Base-by-base conservation (phyloP, 305 asterid genomes). In the Plantago rigida region DNA sequence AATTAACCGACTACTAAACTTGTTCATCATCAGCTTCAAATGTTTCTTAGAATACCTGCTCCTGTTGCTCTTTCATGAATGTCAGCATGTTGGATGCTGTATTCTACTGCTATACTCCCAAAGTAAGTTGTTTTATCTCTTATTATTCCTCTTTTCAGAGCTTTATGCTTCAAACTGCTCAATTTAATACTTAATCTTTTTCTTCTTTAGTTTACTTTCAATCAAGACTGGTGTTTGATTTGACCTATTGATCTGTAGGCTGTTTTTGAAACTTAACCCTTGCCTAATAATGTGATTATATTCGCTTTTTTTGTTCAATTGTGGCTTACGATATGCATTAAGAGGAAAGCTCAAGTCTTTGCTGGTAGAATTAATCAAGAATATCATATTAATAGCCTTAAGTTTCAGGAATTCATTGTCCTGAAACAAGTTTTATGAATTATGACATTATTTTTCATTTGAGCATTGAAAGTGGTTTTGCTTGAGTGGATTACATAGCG, bases 51-150 rank as follows among this genome's bases (percentile, higher is more conserved):
- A 44, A 45, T 59, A 60, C 64, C 28, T 46, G 65, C 19, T 4
- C 2, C 13, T 31, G 29, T 59, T 68, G 47, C 45, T n/a, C 48
- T 60, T 73, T 58, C 64, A 45, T 73, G 81, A 73, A 69, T 67
- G 78, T 61, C 74, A 62, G 52, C 51, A 78, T 78, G 87, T 54
- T 72, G 75, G 81, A 72, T 59, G 80, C 76, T 8, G 74, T 60
- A 68, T 73, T 71, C 4, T 64, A 66, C 65, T 59, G 69, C 77
- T 77, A 42, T 70, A 70, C 45, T 34, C 78, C 64, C 53, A 78
- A 45, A 62, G 87, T 79, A 42, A 76, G 84, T 59, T 13, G 60
- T 10, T 46, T 36, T 12, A 39, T 6, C 14, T 52, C 6, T 26
- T 17, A 5, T 29, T 29, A 5, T 58, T 19, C 10, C 44, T 8